Base-by-base conservation (phyloP, 371 early-diverging fungal species). In the Lichtheimia corymbifera region DNA sequence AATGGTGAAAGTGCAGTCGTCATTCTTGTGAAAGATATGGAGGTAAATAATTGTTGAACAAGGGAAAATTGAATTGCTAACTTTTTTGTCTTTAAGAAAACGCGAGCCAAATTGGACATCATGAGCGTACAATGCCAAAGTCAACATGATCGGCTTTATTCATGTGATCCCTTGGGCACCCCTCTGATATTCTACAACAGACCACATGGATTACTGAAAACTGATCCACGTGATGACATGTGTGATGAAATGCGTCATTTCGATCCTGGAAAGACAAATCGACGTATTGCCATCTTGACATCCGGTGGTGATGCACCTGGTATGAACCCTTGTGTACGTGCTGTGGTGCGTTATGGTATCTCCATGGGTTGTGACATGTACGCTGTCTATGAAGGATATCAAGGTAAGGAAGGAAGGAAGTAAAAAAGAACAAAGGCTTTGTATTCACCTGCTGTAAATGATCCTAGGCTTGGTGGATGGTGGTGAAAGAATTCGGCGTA, bases 231-330 rank as follows among this genome's bases (percentile, higher is more conserved):
- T 3, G 47, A 47, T 47, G 47, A n/a, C 22, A 22, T 50, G 27
- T 42, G 57, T 3, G 24, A 20, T 14, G 17, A 50, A 5, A 42
- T 61, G 25, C 27, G 49, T 2, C 42, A 35, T 2, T 27, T 25
- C 9, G 55, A 61, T 12, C 55, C 54, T 6, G 47, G 24, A 25
- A 27, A 55, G 18, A 24, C 22, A 15, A 51, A 51, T 27, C 56
- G 63, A 4, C 85, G 84, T 50, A 92, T 99, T 67, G 98, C 91
- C 52, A 85, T 99, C 20, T 69, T 99, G 54, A 99, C 99, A 13
- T 93, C 94, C 52, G 99, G 99, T 40, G 99, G 99, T 42, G 99
- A 99, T 79, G 91, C 97, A 1, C 95, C 95, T 9, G 99, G 99
- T 27, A 99, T 99, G 99, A 99, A 99, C 73, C 91, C 97, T 17